Base-by-base conservation (phyloP, 352 stramenopile genomes). In the Sclerospora graminicola region DNA sequence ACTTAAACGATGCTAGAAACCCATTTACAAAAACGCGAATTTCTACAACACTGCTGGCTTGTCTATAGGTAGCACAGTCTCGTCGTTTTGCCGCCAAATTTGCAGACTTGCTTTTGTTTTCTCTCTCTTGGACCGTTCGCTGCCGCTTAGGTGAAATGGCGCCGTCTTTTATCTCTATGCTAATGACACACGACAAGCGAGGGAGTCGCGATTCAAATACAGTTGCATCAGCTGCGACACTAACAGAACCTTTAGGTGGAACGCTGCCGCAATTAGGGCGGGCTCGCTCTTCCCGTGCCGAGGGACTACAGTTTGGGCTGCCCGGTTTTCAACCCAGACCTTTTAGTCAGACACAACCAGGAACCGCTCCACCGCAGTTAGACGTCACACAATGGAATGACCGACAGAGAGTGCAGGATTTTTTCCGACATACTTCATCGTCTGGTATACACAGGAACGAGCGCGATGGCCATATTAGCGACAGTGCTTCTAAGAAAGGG, bases 81-180 rank as follows among this genome's bases (percentile, higher is more conserved):
- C 26, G 54, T 59, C 49, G 48, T 59, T 38, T 47, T 20, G 28
- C 39, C 48, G 54, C 38, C 51, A 27, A 43, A 59, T 54, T 63
- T 58, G 42, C 43, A 53, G 44, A 47, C 43, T 48, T 41, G 29
- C 44, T 42, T 60, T 47, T 51, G 41, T 48, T 53, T 33, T 54
- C 42, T 11, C 13, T 24, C 26, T 10, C 54, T 35, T 11, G 44
- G 30, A 30, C 32, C 40, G 51, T 57, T 63, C 41, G 38, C 41
- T 28, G 36, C 41, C 41, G 34, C 39, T 49, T 52, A 54, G 48
- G 36, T 23, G 24, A 55, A 24, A 82, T 82, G 69, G 51, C 69
- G 54, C 66, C 69, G 45, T 78, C 69, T 45, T 82, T 82, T 51
- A 63, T 82, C 40, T 72, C 69, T 24, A 63, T 71, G 65, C 60